Evolutionary conservation across 495 filamentous ascomycete genomes (phyloP).

Genomic region (Xylaria telfairii): DNA sequence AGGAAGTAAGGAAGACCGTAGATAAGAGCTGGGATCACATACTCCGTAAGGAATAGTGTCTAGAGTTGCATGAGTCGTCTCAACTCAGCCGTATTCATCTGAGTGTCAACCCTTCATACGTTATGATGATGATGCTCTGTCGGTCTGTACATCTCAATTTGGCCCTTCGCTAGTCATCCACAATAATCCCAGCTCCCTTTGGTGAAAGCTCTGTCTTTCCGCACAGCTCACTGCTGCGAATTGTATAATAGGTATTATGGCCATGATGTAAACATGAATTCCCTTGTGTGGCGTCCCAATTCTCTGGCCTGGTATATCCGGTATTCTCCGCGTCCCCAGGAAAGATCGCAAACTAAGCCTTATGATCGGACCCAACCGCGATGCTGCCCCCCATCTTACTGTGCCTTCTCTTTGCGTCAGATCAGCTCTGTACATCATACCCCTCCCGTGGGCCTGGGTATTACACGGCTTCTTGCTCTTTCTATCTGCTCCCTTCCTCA

Average conservation of each 20-base stretch:
- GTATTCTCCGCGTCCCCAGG: neutral
- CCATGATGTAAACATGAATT: neutral
- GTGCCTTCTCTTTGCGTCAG: neutral
- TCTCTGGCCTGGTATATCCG: neutral
- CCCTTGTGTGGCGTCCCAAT: neutral
- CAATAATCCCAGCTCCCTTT: neutral
- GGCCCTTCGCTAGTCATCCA: neutral
- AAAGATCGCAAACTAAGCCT: slow-evolving; percentile 3
- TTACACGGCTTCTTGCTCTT: neutral
- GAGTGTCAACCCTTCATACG: neutral
- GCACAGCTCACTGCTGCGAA: neutral
- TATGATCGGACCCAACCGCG: slow-evolving; percentile 8
- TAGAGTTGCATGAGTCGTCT: neutral
- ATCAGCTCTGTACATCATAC: neutral
- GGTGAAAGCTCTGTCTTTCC: neutral
- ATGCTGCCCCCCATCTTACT: neutral
- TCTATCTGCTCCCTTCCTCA: neutral
- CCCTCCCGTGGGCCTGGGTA: neutral
- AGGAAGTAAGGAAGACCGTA: neutral
- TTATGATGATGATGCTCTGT: neutral
- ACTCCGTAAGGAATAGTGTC: neutral
- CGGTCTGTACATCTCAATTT: neutral
- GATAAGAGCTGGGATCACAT: neutral
- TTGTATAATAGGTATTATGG: neutral
- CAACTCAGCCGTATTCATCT: neutral